These are phyloP conservation scores for Cystobasidium onofrii DNA, from an alignment of 768 basidiomycete genomes.

Conservation along the genomic window DNA sequence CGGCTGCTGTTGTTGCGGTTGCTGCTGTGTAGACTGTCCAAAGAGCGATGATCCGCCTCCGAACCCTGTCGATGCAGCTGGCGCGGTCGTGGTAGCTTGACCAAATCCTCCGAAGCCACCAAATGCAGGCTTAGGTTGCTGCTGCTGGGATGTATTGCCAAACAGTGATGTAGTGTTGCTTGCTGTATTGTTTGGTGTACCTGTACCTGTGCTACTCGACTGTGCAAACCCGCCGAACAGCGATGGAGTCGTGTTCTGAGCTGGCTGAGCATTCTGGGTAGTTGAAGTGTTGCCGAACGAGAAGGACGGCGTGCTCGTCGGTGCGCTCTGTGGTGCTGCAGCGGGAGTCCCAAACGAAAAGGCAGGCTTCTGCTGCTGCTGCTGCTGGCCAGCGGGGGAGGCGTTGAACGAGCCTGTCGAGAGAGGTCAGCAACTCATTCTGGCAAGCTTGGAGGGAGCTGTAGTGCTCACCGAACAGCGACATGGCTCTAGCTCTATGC, in stretches of 20 bases:
- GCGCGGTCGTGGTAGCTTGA: background rate
- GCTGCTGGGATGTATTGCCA: background rate
- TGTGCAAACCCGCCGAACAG: background rate
- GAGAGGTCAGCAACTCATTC: background rate
- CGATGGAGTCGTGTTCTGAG: background rate
- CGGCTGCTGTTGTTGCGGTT: slow-evolving; percentile 10
- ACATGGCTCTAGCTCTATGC: background rate
- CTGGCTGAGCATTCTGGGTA: background rate
- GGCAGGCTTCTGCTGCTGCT: background rate
- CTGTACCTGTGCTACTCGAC: background rate
- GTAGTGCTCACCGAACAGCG: slow-evolving; percentile 5
- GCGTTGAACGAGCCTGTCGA: background rate
- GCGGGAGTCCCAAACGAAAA: slow-evolving; percentile 4
- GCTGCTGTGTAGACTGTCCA: background rate
- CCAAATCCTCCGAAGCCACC: slow-evolving; percentile 14
- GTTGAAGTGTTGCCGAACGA: background rate
- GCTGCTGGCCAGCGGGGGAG: background rate
- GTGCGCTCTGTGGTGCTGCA: background rate
- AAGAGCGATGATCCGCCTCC: slow-evolving; percentile 11
- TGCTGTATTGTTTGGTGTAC: background rate
- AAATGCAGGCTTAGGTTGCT: slow-evolving; percentile 4
- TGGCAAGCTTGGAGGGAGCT: background rate
- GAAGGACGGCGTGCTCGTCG: background rate
- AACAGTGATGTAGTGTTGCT: background rate
- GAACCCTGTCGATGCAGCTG: background rate